Base-by-base conservation (phyloP, 1,139 yeast species). In the Pneumocystis oryctolagi region DNA sequence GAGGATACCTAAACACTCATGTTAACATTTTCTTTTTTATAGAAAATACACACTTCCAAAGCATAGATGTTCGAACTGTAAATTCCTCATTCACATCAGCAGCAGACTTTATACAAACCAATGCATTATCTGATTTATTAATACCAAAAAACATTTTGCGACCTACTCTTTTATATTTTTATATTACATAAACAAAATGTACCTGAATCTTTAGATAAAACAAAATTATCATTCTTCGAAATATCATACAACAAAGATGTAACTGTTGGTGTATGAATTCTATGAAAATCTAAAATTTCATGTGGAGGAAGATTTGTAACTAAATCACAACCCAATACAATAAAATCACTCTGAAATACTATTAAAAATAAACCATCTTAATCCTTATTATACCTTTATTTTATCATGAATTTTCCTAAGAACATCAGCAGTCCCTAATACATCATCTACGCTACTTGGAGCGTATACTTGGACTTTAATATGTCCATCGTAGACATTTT, bases 221-320 rank as follows among this genome's bases (percentile, higher is more conserved):
- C 20, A 8, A 53, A 59, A 35, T 20, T 40, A 12, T 58, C 62
- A 55, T 64, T 59, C 39, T 63, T 59, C 14, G 60, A 59, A 5
- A 62, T 62, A 4, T 62, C 55, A 39, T 63, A 62, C 39, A 53
- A 64, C 25, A 65, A 59, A 34, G 62, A 40, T 2, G 64, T 61
- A 31, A 63, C 58, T 16, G 65, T 53, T 12, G 66, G 62, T 40
- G 60, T 31, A 32, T 64, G 56, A 12, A 64, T 84, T 69, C 96
- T 79, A 72, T 85, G 90, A 59, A 86, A 86, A 71, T 92, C 96
- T 62, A 90, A 83, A 58, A 94, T 78, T 30, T 85, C 85, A 70
- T 87, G 92, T 3, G 98, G 96, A 4, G 96, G 96, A 58, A 90
- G 78, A 72, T 90, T 90, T 4, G 97, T 89, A 61, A 92, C 78